Evolutionary conservation across 495 filamentous ascomycete species (phyloP), one percentile per base, ranked within the genome.

Genomic region (Aspergillus egyptiacus): DNA sequence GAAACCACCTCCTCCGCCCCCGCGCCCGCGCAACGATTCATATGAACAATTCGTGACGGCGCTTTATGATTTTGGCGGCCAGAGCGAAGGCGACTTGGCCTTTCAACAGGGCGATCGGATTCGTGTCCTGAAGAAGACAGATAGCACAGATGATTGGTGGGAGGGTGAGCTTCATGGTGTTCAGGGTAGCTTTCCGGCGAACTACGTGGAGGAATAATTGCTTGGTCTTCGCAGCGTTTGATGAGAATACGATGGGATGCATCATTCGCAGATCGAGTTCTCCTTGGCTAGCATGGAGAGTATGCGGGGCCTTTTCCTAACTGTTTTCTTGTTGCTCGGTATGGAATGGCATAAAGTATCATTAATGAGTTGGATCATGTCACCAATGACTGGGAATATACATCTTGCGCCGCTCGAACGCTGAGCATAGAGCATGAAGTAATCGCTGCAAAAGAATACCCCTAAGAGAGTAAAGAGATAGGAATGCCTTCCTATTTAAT

Each of bases 121-220:
- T 55, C 81, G 77, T 44, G 83, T 97, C 2, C 61, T 93, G 15
- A 86, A 85, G 71, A 87, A 84, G 72, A 96, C 91, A 2, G 79
- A 79, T 15, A 93, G 85, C 46, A 84, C 80, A 23, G 87, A 96
- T 65, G 91, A 96, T 59, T 97, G 91, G 91, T 97, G 91, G 91
- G 82, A 89, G 46, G 91, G 91, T 14, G 90, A 96, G 66, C 44
- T 95, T 23, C 68, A 74, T 39, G 93, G 91, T 2, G 62, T 68
- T 18, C 76, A 75, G 60, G 91, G 91, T 8, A 83, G 69, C 56
- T 97, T 96, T 65, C 91, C 91, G 14, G 91, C 91, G 3, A 97
- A 97, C 64, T 97, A 97, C 62, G 86, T 70, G 61, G 60, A 69
- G 9, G 20, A 23, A 14, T 43, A 10, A 43, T 24, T 34, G 27